Evolutionary conservation across 2,329 filamentous ascomycete species (phyloP), one percentile per base, ranked within the genome.

Genomic region (Helotiales sp.): DNA sequence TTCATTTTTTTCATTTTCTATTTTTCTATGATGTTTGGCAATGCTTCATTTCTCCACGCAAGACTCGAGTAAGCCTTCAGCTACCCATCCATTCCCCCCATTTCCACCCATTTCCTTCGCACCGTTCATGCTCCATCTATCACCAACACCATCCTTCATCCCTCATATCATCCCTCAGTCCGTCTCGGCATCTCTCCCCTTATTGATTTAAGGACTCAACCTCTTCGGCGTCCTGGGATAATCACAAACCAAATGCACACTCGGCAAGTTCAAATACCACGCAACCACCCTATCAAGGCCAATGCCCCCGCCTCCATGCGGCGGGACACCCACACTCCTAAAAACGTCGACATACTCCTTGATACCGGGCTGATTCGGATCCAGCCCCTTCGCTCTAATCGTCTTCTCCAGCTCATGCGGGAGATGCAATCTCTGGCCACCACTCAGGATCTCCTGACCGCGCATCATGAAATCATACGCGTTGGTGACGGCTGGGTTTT

Each of bases 271-370:
- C 68, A 89, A 77, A 75, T 84, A 89, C 84, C 85, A 89, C 6
- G 87, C 85, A 60, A 97, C 89, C 61, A 97, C 91, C 76, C 94
- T 89, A 81, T 97, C 93, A 61, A 97, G 83, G 59, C 94, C 93
- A 73, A 97, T 94, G 78, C 93, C 93, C 75, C 93, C 93, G 71
- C 93, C 93, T 45, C 92, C 93, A 76, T 97, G 94, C 0, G 93
- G 92, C n/a, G 94, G 93, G 24, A 93, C 91, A 72, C 93, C 93
- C 77, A 90, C 95, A 75, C 89, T 88, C 65, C 80, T 80, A 83
- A 97, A 97, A 40, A 91, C 91, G 75, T 92, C 89, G 68, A 97
- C 88, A 77, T 97, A 97, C 73, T 97, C 93, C 77, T 95, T 93
- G 84, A 97, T 92, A n/a, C 91, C 87, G 1, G 82, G 77, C 70